Evolutionary conservation across 1,284 basidiomycete species (phyloP).

Genomic region (Puccinia hordei): DNA sequence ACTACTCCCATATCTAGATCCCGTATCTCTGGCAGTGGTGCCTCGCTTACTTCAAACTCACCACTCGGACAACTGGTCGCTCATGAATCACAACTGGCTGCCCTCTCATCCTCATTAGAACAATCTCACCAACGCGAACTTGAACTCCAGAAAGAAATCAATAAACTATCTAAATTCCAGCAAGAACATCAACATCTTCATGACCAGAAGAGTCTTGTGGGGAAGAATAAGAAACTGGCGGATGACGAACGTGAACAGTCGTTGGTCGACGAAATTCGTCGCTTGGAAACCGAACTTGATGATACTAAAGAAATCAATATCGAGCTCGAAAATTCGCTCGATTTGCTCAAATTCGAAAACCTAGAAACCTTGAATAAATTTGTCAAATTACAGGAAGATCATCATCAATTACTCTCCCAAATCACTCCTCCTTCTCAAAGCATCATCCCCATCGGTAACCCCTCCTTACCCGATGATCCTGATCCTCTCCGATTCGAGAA

Average conservation of each 20-base stretch:
- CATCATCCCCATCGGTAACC: no score
- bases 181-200: background rate
- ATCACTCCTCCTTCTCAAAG: background rate
- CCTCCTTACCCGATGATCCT: background rate
- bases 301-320: constrained; percentile 24
- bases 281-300: constrained; percentile 35
- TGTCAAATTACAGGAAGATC: background rate
- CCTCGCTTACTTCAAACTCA: background rate
- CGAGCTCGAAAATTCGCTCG: constrained; percentile 41
- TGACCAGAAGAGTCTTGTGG: no score
- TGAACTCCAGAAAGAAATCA: constrained; percentile 21
- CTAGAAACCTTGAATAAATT: background rate
- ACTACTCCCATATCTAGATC: background rate
- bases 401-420: background rate
- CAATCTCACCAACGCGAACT: constrained; percentile 16
- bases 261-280: constrained; percentile 35
- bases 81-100: constrained; percentile 24
- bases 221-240: background rate
- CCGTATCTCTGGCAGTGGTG: background rate
- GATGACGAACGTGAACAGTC: constrained; percentile 23
- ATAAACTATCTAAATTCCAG: background rate
- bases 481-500: background rate
- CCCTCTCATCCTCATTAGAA: constrained; percentile 17
- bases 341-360: constrained; percentile 32
- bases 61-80: background rate